Evolutionary conservation across 2,329 filamentous ascomycete species (phyloP).

Genomic region (Fusarium caatingaense): DNA sequence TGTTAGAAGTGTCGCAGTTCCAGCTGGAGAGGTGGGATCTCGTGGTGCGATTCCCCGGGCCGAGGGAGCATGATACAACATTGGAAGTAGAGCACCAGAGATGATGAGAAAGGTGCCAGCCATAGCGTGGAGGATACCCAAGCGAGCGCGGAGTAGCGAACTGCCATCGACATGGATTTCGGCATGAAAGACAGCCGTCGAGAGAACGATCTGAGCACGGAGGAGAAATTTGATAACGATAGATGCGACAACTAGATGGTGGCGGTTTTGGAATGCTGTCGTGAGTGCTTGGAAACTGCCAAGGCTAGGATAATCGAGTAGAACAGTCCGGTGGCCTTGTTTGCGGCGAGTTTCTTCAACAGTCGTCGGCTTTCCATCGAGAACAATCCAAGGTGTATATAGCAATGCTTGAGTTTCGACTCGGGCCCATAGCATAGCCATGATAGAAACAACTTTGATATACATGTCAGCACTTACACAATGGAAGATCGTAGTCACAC

Average conservation of each 20-base stretch:
- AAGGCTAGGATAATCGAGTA: constrained; percentile 46
- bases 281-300: constrained; percentile 38
- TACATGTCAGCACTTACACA: constrained; percentile 18
- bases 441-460: constrained; percentile 40
- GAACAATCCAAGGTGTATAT: constrained; percentile 48
- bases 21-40: constrained; percentile 46
- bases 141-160: constrained; percentile 32
- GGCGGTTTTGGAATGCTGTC: constrained; percentile 39
- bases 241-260: constrained; percentile 45
- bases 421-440: constrained; percentile 44
- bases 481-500: neutral
- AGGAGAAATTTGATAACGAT: constrained; percentile 41
- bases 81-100: constrained; percentile 36
- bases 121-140: constrained; percentile 42
- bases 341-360: constrained; percentile 46
- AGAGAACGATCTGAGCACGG: constrained; percentile 43
- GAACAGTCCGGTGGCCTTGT: constrained; percentile 44
- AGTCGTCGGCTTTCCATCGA: constrained; percentile 40
- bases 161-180: constrained; percentile 37
- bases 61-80: constrained; percentile 46
- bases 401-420: constrained; percentile 46
- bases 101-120: constrained; percentile 40
- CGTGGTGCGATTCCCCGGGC: constrained; percentile 45
- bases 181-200: constrained; percentile 44
- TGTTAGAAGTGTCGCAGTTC: constrained; percentile 42